Conservation (phyloP, 257 asterid genomes). For the Echium plantagineum region DNA sequence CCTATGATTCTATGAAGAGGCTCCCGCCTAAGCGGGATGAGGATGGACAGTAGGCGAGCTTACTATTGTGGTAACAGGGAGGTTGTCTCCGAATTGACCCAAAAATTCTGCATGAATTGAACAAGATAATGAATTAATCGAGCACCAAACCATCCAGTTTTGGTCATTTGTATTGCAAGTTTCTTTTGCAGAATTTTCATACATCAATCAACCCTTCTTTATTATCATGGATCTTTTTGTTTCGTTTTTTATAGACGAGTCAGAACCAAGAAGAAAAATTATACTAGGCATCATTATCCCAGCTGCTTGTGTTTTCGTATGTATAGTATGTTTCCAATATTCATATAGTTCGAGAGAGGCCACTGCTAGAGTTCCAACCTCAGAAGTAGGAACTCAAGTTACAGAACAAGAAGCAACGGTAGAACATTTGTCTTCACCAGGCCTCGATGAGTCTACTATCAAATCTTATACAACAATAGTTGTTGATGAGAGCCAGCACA, state of each 20-base stretch:
- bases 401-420: slow-evolving; percentile 9
- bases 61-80: too few relatives aligned
- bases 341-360: slow-evolving; percentile 2
- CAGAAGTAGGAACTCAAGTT: slow-evolving; percentile 6
- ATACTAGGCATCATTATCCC: slow-evolving; percentile 23
- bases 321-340: slow-evolving; percentile 14
- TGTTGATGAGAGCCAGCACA: slow-evolving; percentile 53
- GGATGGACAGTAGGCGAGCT: too few relatives aligned
- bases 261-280: slow-evolving; percentile 10
- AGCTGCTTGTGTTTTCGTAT: slow-evolving; percentile 9
- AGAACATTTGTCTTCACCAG: slow-evolving; percentile 5
- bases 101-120: too few relatives aligned
- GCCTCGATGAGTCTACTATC: slow-evolving; percentile 54
- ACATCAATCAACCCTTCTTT: too few relatives aligned
- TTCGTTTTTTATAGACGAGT: not conserved
- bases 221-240: not conserved
- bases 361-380: slow-evolving; percentile 11
- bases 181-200: too few relatives aligned
- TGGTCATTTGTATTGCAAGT: too few relatives aligned
- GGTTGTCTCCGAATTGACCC: too few relatives aligned
- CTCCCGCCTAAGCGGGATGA: too few relatives aligned
- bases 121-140: too few relatives aligned
- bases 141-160: too few relatives aligned
- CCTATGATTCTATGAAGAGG: too few relatives aligned
- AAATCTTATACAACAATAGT: slow-evolving; percentile 57